phyloP scores from a whole-genome alignment of 2,329 filamentous ascomycete species.

The Ascochyta fabae region DNA sequence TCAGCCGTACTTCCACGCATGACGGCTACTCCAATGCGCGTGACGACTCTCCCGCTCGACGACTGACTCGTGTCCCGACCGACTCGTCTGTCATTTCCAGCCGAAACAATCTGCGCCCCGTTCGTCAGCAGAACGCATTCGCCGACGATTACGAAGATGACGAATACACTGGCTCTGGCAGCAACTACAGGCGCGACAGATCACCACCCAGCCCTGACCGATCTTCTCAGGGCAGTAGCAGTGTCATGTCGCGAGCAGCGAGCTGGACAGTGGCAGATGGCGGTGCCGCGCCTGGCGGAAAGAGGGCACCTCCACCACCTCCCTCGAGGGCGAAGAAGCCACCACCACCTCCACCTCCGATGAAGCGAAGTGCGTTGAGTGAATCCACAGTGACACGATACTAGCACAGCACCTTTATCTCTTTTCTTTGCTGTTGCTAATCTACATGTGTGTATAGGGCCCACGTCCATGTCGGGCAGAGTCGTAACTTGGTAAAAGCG shows the following conservation, averaged over 20 bases:
- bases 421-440: slow-evolving; percentile 23
- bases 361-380: slow-evolving; percentile 64
- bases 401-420: slow-evolving; percentile 24
- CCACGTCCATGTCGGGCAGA: slow-evolving; percentile 21
- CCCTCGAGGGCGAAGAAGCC: slow-evolving; percentile 70
- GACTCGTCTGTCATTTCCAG: slow-evolving; percentile 60
- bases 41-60: slow-evolving; percentile 59
- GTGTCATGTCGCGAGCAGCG: slow-evolving; percentile 57
- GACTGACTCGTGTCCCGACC: slow-evolving; percentile 61
- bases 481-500: slow-evolving; percentile 22
- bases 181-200: slow-evolving; percentile 49
- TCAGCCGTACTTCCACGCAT: slow-evolving; percentile 63
- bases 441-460: slow-evolving; percentile 22
- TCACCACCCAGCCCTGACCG: slow-evolving; percentile 61
- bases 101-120: slow-evolving; percentile 56
- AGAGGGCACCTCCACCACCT: slow-evolving; percentile 62
- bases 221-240: slow-evolving; percentile 52
- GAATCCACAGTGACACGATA: slow-evolving; percentile 47
- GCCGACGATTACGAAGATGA: slow-evolving; percentile 48
- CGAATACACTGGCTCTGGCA: slow-evolving; percentile 34
- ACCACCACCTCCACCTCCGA: slow-evolving; percentile 67
- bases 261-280: slow-evolving; percentile 55
- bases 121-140: slow-evolving; percentile 44
- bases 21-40: slow-evolving; percentile 63
- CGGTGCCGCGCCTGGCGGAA: slow-evolving; percentile 37